Conservation (phyloP, 371 early-diverging fungal species). For the Apophysomyces variabilis region DNA sequence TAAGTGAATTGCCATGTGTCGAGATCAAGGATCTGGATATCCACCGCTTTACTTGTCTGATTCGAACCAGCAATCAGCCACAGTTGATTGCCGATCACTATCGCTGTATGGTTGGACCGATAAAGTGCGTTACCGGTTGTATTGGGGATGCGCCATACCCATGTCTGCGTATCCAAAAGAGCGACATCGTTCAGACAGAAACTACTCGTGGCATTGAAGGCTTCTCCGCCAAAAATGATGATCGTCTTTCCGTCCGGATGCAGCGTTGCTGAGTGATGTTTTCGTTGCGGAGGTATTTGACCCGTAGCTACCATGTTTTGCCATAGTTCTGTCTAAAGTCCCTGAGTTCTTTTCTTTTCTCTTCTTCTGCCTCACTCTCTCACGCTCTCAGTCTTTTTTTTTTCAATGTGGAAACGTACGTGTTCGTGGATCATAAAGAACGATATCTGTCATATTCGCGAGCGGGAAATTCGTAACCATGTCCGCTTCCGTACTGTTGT, state of each 20-base stretch:
- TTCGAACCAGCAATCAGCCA: constrained; percentile 37
- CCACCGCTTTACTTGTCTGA: constrained; percentile 23
- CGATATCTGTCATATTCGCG: constrained; percentile 28
- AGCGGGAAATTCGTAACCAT: constrained; percentile 26
- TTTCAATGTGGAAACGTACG: constrained; percentile 20
- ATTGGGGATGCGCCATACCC: constrained; percentile 18
- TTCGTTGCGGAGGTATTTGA: constrained; percentile 22
- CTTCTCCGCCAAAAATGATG: constrained; percentile 30
- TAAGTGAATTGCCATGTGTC: constrained; percentile 26
- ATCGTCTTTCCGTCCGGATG: constrained; percentile 32
- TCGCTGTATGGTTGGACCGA: constrained; percentile 33
- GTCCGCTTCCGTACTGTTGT: constrained; percentile 16
- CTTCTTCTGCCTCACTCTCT: not conserved
- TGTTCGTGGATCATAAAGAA: constrained; percentile 29
- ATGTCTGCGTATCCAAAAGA: constrained; percentile 24
- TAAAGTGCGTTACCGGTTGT: constrained; percentile 19
- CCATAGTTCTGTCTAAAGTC: constrained; percentile 25
- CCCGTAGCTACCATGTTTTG: constrained; percentile 18
- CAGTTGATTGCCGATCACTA: constrained; percentile 27
- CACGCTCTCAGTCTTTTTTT: not conserved
- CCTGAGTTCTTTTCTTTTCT: not conserved
- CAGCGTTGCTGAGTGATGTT: constrained; percentile 33
- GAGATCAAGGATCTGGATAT: constrained; percentile 33
- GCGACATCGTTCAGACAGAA: constrained; percentile 28
- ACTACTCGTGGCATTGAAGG: constrained; percentile 23